Base-by-base conservation (phyloP, 1,284 basidiomycete species). In the Ustilago vetiveriae region DNA sequence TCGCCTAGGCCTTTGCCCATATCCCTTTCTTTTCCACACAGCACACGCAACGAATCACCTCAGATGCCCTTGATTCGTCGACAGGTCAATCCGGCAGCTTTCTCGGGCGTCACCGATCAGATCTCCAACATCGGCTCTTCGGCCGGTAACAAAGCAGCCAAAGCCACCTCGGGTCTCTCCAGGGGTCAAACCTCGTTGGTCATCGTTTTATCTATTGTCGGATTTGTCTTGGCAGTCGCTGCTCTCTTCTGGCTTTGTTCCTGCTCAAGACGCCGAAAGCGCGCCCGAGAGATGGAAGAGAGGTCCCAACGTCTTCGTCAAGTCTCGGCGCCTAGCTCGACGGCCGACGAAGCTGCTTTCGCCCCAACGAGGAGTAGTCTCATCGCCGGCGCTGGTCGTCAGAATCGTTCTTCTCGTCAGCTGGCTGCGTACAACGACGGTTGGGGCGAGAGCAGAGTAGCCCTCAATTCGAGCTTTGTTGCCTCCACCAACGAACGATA, bases 41-140 rank as follows among this genome's bases (percentile, higher is more conserved):
- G 33, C 33, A 35, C 11, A 21, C 14, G 36, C 49, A 30, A 13
- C 36, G 32, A 10, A 65, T 53, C 26, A 11, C n/a, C 40, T 26
- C 39, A 40, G 23, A n/a, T 26, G 13, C 52, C 13, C 24, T 16
- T 36, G 1, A 23, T 16, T 14, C 40, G 42, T 14, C 65, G 65
- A 3, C 65, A 68, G 16, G 48, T 69, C 43, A 69, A 64, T 19
- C 66, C 66, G 30, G 60, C 66, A 17, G 66, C 59, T 17, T 64
- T 54, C 33, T 64, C 59, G 3, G 66, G 66, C 22, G 55, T 69
- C 6, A 64, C 60, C 3, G 66, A 69, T 27, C 65, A 68, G 47
- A 68, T 69, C 44, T 63, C 66, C 14, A 44, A 55, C 24, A 22
- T 52, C 16, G 66, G 60, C 27, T 17, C 48, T 1, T 17, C 47